phyloP scores from a whole-genome alignment of 2,329 filamentous ascomycete species.

The Diaporthe citriasiana region DNA sequence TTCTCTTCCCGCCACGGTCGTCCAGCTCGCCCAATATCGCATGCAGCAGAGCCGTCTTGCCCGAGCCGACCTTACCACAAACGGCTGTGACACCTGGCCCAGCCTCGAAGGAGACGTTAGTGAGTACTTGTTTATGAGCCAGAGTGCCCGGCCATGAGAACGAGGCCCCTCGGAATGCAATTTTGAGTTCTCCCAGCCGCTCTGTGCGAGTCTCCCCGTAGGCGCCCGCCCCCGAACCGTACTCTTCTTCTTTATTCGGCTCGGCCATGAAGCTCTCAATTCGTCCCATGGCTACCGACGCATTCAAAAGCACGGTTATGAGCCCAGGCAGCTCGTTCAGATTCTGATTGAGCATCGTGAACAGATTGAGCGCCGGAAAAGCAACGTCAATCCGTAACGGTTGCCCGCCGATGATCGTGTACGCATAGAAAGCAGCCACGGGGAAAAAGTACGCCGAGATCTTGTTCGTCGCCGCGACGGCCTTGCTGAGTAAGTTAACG shows the following conservation, averaged over 20 bases:
- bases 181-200: slow-evolving; percentile 52
- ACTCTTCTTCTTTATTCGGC: slow-evolving; percentile 76
- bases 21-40: slow-evolving; percentile 76
- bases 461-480: slow-evolving; percentile 78
- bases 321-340: slow-evolving; percentile 82
- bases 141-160: slow-evolving; percentile 84
- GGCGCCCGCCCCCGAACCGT: slow-evolving; percentile 51
- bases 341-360: slow-evolving; percentile 79
- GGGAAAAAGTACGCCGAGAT: slow-evolving; percentile 83
- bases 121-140: slow-evolving; percentile 62
- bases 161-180: slow-evolving; percentile 73
- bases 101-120: slow-evolving; percentile 62
- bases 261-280: slow-evolving; percentile 91
- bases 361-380: slow-evolving; percentile 88
- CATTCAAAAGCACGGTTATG: slow-evolving; percentile 83
- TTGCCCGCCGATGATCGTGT: slow-evolving; percentile 78
- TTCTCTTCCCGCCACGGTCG: slow-evolving; percentile 66
- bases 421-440: slow-evolving; percentile 84
- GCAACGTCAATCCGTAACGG: slow-evolving; percentile 84
- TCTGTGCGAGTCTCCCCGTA: slow-evolving; percentile 40
- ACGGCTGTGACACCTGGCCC: slow-evolving; percentile 66
- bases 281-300: slow-evolving; percentile 83
- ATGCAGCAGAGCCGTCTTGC: slow-evolving; percentile 73
- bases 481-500: slow-evolving; percentile 72
- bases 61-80: slow-evolving; percentile 71